Percentiles rank a stretch among this genome's conserved stretches.
Evolutionary conservation across 2,329 filamentous ascomycete species (phyloP).

Genomic region (Exophiala lecanii-corni): DNA sequence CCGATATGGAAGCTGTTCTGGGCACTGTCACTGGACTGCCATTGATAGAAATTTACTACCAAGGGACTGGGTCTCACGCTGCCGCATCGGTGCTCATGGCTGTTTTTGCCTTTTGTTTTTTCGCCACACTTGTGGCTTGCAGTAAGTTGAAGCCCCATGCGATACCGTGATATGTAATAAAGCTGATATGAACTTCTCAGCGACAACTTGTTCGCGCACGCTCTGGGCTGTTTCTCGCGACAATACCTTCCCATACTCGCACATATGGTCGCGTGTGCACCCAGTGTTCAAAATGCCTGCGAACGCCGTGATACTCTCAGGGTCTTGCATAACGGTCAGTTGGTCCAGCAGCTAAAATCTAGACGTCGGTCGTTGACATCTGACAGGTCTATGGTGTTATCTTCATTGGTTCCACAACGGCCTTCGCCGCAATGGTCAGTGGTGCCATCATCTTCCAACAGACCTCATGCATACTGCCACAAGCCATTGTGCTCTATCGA

Average conservation of each 20-base stretch:
- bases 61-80: slow-evolving; percentile 40
- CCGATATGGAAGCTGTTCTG: slow-evolving; percentile 37
- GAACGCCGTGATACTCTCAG: slow-evolving; percentile 23
- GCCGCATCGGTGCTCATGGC: slow-evolving; percentile 46
- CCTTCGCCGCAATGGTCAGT: slow-evolving; percentile 37
- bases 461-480: slow-evolving; percentile 36
- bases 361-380: no score
- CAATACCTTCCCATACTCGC: slow-evolving; percentile 31
- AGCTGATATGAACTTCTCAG: no score
- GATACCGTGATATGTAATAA: no score
- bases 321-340: slow-evolving; percentile 12
- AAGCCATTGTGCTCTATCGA: slow-evolving; percentile 22
- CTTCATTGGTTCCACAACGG: slow-evolving; percentile 35
- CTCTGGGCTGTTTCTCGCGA: slow-evolving; percentile 43
- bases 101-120: slow-evolving; percentile 36
- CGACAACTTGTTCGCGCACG: slow-evolving; percentile 46
- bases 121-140: slow-evolving; percentile 5
- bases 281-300: slow-evolving; percentile 24
- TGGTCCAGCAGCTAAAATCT: no score
- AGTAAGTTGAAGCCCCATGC: no score
- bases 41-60: slow-evolving; percentile 48
- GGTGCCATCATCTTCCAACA: slow-evolving; percentile 35
- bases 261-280: slow-evolving; percentile 12
- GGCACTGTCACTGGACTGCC: slow-evolving; percentile 43
- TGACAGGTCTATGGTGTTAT: slow-evolving; percentile 26